Percentiles rank a stretch among this genome's conserved stretches.
Conservation (phyloP, 306 rosid species). For the Cucurbita moschata region DNA sequence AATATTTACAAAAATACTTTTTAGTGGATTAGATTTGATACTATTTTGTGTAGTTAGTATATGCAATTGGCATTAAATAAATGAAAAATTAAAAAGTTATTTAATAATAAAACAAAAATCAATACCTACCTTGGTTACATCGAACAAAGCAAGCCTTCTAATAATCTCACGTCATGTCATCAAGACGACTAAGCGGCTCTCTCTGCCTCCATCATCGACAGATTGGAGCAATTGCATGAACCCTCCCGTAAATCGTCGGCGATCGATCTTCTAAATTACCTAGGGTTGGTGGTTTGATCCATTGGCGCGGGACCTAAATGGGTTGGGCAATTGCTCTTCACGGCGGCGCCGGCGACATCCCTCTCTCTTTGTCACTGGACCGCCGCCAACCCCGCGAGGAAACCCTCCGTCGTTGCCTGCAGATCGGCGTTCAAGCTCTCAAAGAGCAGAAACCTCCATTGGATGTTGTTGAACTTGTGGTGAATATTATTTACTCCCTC, state of each 20-base stretch:
- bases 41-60: too few relatives aligned
- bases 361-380: conserved; percentile 36
- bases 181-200: background rate
- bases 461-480: conserved; percentile 58
- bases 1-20: too few relatives aligned
- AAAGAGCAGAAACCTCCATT: conserved; percentile 32
- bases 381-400: conserved; percentile 65
- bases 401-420: conserved; percentile 59
- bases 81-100: too few relatives aligned
- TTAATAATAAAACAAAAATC: too few relatives aligned
- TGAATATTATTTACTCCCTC: background rate
- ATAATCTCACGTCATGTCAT: background rate
- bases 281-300: background rate
- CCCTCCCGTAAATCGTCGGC: background rate
- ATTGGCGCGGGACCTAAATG: conserved; percentile 16
- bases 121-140: background rate
- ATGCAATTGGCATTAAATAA: too few relatives aligned
- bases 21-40: too few relatives aligned
- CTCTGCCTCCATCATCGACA: background rate
- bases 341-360: conserved; percentile 94
- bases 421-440: conserved; percentile 65
- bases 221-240: background rate
- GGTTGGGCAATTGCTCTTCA: conserved; percentile 94
- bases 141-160: background rate
- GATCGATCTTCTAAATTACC: background rate